These are phyloP conservation scores for Diutina siamensis DNA, from an alignment of 1,139 yeast genomes.

Conservation along the genomic window DNA sequence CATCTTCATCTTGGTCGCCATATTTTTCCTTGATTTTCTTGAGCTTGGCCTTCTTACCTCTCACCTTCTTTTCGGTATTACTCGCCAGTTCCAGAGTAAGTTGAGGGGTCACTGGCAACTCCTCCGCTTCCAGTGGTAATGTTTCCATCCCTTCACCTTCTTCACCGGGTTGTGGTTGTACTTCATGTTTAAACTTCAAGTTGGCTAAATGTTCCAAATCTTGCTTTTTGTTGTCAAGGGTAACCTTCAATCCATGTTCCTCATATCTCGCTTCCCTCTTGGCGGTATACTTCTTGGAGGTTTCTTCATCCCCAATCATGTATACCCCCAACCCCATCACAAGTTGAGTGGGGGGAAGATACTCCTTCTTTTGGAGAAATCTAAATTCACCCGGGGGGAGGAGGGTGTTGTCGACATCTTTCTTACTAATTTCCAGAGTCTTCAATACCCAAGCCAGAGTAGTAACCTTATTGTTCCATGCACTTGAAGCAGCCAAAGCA, in stretches of 20 bases:
- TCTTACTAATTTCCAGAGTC: slow-evolving; percentile 56
- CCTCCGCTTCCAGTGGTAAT: background rate
- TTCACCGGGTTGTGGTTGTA: background rate
- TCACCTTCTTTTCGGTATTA: slow-evolving; percentile 19
- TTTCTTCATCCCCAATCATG: slow-evolving; percentile 56
- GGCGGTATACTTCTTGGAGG: slow-evolving; percentile 29
- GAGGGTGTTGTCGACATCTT: slow-evolving; percentile 52
- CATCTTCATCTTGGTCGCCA: slow-evolving; percentile 88
- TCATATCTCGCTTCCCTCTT: slow-evolving; percentile 27
- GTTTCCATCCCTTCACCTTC: slow-evolving; percentile 11
- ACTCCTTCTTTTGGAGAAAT: slow-evolving; percentile 44
- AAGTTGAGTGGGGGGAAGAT: slow-evolving; percentile 70
- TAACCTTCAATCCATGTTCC: slow-evolving; percentile 35
- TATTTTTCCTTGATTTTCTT: slow-evolving; percentile 78
- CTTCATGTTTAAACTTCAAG: slow-evolving; percentile 5
- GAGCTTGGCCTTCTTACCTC: slow-evolving; percentile 78
- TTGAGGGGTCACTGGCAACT: no score
- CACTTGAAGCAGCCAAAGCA: slow-evolving; percentile 69
- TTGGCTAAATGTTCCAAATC: slow-evolving; percentile 15
- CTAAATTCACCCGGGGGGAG: slow-evolving; percentile 56
- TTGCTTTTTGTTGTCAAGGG: slow-evolving; percentile 23
- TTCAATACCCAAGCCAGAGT: slow-evolving; percentile 78
- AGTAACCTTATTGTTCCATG: slow-evolving; percentile 80
- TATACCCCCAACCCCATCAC: slow-evolving; percentile 85
- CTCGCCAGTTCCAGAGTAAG: no score